Evolutionary conservation across 1,139 yeast genomes (phyloP).

Genomic region (Kurtzmaniella natalensis): DNA sequence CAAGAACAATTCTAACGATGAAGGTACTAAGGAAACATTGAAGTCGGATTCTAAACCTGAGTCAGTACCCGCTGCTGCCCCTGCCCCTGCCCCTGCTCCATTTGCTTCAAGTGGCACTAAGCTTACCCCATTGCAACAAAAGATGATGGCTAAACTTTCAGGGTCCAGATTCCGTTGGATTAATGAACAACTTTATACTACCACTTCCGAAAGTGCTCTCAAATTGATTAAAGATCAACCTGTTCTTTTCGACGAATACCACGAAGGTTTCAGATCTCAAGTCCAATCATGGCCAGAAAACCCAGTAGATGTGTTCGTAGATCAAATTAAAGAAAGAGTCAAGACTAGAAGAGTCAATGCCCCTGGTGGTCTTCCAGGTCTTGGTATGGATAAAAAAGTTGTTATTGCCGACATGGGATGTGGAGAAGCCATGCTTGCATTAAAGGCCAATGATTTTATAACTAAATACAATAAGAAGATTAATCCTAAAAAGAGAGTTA

Average conservation of each 20-base stretch:
- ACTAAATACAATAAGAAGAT: slow-evolving; percentile 18
- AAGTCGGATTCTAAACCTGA: not conserved
- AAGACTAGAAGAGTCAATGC: slow-evolving; percentile 72
- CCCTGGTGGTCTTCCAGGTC: slow-evolving; percentile 91
- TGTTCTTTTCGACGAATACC: slow-evolving; percentile 86
- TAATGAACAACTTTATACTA: slow-evolving; percentile 89
- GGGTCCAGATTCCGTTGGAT: slow-evolving; percentile 98
- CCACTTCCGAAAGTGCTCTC: slow-evolving; percentile 72
- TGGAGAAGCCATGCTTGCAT: slow-evolving; percentile 88
- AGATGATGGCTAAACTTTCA: slow-evolving; percentile 90
- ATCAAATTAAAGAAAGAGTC: slow-evolving; percentile 57
- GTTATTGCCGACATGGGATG: slow-evolving; percentile 98
- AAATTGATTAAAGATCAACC: slow-evolving; percentile 77
- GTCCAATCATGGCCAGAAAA: slow-evolving; percentile 98
- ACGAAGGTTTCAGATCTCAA: slow-evolving; percentile 90
- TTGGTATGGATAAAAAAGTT: slow-evolving; percentile 41
- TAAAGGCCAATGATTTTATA: slow-evolving; percentile 54
- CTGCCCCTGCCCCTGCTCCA: slow-evolving; percentile 11
- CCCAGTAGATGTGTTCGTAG: slow-evolving; percentile 86
- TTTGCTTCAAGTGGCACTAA: slow-evolving; percentile 26
- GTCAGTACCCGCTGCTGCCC: slow-evolving; percentile 2
- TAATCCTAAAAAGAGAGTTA: slow-evolving; percentile 33
- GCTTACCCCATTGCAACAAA: slow-evolving; percentile 87
- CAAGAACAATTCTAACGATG: slow-evolving; percentile 1
- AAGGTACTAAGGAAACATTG: not conserved